Conservation (phyloP, 805 yeast genomes). For the Lipomyces chichibuensis region DNA sequence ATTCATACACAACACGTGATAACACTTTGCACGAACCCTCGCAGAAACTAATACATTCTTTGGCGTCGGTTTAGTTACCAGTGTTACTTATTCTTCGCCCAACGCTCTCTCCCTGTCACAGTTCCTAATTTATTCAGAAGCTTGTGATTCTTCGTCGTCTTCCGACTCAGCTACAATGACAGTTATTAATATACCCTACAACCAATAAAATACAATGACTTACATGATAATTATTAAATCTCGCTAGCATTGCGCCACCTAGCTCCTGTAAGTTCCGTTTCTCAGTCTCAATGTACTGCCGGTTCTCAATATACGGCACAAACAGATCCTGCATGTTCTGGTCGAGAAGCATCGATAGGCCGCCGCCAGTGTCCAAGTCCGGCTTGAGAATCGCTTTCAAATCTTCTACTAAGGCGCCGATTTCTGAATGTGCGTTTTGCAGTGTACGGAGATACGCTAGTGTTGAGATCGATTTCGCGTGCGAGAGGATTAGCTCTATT, state of each 20-base stretch:
- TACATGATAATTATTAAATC: constrained; percentile 42
- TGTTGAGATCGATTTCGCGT: constrained; percentile 63
- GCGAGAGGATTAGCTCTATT: constrained; percentile 58
- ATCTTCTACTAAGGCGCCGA: constrained; percentile 64
- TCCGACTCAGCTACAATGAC: constrained; percentile 9
- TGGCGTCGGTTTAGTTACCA: background rate
- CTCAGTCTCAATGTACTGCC: constrained; percentile 70
- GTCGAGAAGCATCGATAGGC: constrained; percentile 58
- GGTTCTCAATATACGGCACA: constrained; percentile 65
- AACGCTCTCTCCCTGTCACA: constrained; percentile 21
- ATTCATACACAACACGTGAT: no score
- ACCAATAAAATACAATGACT: background rate
- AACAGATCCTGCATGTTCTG: constrained; percentile 75
- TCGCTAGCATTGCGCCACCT: constrained; percentile 49
- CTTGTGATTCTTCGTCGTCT: constrained; percentile 12
- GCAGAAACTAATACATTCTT: background rate
- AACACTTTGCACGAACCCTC: background rate
- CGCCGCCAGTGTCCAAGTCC: constrained; percentile 47
- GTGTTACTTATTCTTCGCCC: constrained; percentile 19
- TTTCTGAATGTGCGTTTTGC: constrained; percentile 63
- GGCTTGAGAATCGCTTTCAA: constrained; percentile 61
- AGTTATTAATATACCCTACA: background rate
- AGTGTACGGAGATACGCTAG: constrained; percentile 77
- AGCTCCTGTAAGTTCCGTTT: constrained; percentile 65
- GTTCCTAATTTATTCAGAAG: constrained; percentile 18